Evolutionary conservation across 306 rosid genomes (phyloP).

Genomic region (Cicer pinnatifidum): DNA sequence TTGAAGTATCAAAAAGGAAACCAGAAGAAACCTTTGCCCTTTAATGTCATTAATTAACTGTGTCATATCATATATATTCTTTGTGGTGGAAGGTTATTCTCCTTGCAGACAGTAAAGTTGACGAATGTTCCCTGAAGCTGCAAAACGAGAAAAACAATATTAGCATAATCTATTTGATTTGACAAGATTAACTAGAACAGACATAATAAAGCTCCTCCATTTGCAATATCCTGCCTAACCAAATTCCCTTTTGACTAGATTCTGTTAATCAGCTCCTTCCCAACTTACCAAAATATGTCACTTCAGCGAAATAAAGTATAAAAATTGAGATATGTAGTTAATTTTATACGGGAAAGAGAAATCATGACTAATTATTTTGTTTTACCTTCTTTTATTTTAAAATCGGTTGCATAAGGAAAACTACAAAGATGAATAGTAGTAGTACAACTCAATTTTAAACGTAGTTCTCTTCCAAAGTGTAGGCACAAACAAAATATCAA

Average conservation of each 20-base stretch:
- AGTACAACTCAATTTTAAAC: not conserved
- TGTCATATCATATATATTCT: slow-evolving; percentile 33
- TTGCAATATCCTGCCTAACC: slow-evolving; percentile 22
- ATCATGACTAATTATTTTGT: not conserved
- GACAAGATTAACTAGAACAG: slow-evolving; percentile 9
- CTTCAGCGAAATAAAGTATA: too few species aligned
- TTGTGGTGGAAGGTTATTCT: slow-evolving; percentile 54
- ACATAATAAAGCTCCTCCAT: not conserved
- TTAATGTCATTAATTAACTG: slow-evolving; percentile 50
- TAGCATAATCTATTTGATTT: slow-evolving; percentile 1
- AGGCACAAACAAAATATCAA: slow-evolving; percentile 9
- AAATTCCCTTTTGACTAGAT: slow-evolving; percentile 16
- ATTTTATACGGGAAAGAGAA: too few species aligned
- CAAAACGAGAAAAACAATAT: slow-evolving; percentile 37
- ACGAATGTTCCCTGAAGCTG: slow-evolving; percentile 96
- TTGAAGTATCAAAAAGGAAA: slow-evolving; percentile 50
- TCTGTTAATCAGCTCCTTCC: not conserved
- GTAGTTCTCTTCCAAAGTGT: not conserved
- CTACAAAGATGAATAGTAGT: not conserved
- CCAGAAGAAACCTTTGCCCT: slow-evolving; percentile 48
- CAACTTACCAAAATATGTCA: not conserved
- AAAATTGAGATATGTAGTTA: too few species aligned
- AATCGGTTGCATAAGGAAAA: not conserved
- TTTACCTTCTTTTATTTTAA: slow-evolving; percentile 2
- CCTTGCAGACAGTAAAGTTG: slow-evolving; percentile 96